phyloP scores from a whole-genome alignment of 306 rosid species.

The Cajanus cajan region DNA sequence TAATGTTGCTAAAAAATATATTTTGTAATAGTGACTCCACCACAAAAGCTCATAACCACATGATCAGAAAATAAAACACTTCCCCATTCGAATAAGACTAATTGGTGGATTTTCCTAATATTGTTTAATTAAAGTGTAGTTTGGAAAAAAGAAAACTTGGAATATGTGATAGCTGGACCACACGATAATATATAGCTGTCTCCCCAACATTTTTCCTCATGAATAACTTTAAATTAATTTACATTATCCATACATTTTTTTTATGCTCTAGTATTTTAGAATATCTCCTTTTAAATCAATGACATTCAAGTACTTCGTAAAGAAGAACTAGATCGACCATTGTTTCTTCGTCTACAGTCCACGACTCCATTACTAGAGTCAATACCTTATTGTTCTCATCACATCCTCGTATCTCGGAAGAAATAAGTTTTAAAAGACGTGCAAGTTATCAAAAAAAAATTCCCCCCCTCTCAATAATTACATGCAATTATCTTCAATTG shows the following conservation, averaged over 20 bases:
- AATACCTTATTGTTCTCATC: conserved; percentile 23
- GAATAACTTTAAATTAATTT: not conserved
- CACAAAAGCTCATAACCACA: too few relatives aligned
- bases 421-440: conserved; percentile 32
- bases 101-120: too few relatives aligned
- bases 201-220: not conserved
- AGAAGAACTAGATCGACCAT: not conserved
- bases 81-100: too few relatives aligned
- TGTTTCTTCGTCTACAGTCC: not conserved
- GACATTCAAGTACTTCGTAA: not conserved
- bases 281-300: not conserved
- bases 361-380: conserved; percentile 13
- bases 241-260: not conserved
- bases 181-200: not conserved
- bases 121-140: not conserved
- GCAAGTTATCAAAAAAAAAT: conserved; percentile 35
- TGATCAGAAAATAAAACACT: not conserved
- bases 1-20: too few relatives aligned
- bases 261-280: not conserved
- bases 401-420: conserved; percentile 16
- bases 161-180: not conserved
- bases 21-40: too few relatives aligned
- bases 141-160: not conserved
- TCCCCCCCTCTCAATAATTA: conserved; percentile 17
- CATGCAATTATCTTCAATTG: conserved; percentile 8